Conservation (phyloP, 2,329 filamentous ascomycete species). For the Onygenales sp. region DNA sequence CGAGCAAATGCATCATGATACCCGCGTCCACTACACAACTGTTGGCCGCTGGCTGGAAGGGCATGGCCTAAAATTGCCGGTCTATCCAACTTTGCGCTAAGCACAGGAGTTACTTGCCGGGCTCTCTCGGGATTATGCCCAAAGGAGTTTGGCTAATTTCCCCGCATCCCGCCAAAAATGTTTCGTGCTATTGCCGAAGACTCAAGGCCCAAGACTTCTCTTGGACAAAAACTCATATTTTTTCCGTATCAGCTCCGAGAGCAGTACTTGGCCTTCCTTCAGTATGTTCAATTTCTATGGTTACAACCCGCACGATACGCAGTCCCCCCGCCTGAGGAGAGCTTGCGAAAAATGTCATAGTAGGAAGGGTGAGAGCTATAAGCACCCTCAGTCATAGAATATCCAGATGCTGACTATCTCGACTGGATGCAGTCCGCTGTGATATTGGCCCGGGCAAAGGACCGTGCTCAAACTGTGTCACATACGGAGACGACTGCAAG, state of each 20-base stretch:
- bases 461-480: not conserved
- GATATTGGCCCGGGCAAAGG: not conserved
- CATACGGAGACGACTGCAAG: not conserved
- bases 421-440: not conserved
- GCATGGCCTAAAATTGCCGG: too few relatives aligned
- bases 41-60: too few relatives aligned
- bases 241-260: too few relatives aligned
- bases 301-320: not conserved
- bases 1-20: too few relatives aligned
- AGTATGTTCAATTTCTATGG: not conserved
- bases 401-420: not conserved
- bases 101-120: not conserved
- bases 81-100: too few relatives aligned
- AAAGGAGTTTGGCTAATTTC: not conserved
- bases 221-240: too few relatives aligned
- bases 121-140: not conserved
- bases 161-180: not conserved
- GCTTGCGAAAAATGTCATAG: not conserved
- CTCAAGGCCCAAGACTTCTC: too few relatives aligned
- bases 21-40: too few relatives aligned
- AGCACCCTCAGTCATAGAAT: not conserved
- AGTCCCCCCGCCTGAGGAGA: not conserved
- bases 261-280: not conserved
- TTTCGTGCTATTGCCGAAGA: too few relatives aligned
- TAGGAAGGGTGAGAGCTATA: not conserved